Conservation (phyloP, 352 stramenopile genomes). For the Phytophthora aleatoria region DNA sequence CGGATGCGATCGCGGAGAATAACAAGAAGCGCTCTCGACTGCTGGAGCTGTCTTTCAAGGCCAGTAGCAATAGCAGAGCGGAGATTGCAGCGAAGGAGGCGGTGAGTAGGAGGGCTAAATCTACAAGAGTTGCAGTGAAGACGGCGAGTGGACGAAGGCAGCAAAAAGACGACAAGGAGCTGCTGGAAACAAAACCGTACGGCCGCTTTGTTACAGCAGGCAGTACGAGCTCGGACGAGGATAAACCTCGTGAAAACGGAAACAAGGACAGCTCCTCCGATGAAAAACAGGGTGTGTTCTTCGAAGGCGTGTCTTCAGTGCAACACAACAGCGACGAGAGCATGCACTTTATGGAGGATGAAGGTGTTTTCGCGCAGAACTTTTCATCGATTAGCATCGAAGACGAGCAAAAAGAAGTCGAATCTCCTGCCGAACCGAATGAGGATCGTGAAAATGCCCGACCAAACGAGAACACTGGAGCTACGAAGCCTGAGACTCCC, state of each 20-base stretch:
- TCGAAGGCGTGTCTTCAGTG: slow-evolving; percentile 76
- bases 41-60: slow-evolving; percentile 21
- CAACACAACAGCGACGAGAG: slow-evolving; percentile 61
- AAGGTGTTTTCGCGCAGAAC: slow-evolving; percentile 43
- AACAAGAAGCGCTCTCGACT: slow-evolving; percentile 42
- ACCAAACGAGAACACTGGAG: slow-evolving; percentile 13
- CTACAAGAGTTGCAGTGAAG: neutral
- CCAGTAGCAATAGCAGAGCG: slow-evolving; percentile 21
- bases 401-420: slow-evolving; percentile 14
- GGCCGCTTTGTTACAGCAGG: slow-evolving; percentile 39
- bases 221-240: slow-evolving; percentile 12
- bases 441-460: slow-evolving; percentile 11
- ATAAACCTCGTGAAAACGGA: neutral
- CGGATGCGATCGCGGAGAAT: slow-evolving; percentile 29
- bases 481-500: neutral
- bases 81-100: slow-evolving; percentile 20
- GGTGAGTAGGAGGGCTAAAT: neutral
- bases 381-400: slow-evolving; percentile 56
- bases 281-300: slow-evolving; percentile 33
- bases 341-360: slow-evolving; percentile 68
- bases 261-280: slow-evolving; percentile 6
- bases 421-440: neutral
- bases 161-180: slow-evolving; percentile 19
- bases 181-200: slow-evolving; percentile 48
- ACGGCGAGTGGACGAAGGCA: slow-evolving; percentile 1